Evolutionary conservation across 2,329 filamentous ascomycete genomes (phyloP).

Genomic region (Fusarium napiforme): DNA sequence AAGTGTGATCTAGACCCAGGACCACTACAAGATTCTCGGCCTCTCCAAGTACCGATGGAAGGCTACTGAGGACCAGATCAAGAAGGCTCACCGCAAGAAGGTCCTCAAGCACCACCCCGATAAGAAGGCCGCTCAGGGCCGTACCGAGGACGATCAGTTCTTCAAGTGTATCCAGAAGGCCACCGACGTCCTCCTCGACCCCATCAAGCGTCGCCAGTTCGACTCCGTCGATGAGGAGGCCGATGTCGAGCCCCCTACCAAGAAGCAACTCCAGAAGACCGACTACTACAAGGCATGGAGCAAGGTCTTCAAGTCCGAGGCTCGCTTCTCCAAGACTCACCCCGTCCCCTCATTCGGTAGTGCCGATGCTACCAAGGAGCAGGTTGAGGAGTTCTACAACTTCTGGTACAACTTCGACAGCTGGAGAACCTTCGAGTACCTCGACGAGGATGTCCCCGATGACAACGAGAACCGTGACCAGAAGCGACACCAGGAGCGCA

Average conservation of each 20-base stretch:
- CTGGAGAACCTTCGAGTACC: slow-evolving; percentile 97
- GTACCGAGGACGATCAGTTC: slow-evolving; percentile 93
- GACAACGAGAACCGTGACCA: slow-evolving; percentile 99
- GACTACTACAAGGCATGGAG: slow-evolving; percentile 97
- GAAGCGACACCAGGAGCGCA: slow-evolving; percentile 97
- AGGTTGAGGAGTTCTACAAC: slow-evolving; percentile 97
- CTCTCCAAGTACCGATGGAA: slow-evolving; percentile 91
- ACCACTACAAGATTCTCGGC: slow-evolving; percentile 97
- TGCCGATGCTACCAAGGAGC: slow-evolving; percentile 84
- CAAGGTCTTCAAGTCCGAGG: slow-evolving; percentile 90
- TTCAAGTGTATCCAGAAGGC: slow-evolving; percentile 99
- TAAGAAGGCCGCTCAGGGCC: slow-evolving; percentile 94
- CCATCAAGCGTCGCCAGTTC: slow-evolving; percentile 90
- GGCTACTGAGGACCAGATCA: slow-evolving; percentile 98
- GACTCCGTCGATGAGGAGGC: slow-evolving; percentile 96
- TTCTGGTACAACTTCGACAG: slow-evolving; percentile 99
- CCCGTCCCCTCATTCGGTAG: slow-evolving; percentile 89
- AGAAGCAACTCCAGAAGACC: slow-evolving; percentile 87
- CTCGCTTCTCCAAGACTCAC: slow-evolving; percentile 89
- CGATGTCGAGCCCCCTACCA: slow-evolving; percentile 89
- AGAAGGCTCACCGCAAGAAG: slow-evolving; percentile 99
- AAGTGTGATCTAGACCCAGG: slow-evolving; percentile 73
- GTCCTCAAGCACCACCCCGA: slow-evolving; percentile 98
- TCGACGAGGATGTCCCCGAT: slow-evolving; percentile 98
- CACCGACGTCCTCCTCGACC: slow-evolving; percentile 91